Base-by-base conservation (phyloP, 805 yeast species). In the Starmerella sirachaensis region DNA sequence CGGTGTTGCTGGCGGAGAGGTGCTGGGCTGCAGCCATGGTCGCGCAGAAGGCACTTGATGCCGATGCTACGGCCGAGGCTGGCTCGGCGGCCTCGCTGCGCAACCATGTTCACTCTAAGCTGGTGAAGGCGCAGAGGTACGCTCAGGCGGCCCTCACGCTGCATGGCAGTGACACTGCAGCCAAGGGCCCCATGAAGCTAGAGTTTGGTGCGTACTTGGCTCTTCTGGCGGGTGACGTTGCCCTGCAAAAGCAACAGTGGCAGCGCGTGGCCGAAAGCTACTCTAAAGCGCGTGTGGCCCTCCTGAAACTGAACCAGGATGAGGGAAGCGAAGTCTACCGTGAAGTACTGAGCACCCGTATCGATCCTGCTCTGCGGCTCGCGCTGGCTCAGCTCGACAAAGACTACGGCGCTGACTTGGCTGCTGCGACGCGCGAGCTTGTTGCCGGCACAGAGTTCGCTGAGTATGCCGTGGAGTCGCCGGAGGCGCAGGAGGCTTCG, bases 11-110 rank as follows among this genome's bases (percentile, higher is more conserved):
- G 12, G 75, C 79, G 1, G 97, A 91, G 58, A 70, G 94, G 53
- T 81, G 83, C 48, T 62, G 76, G 53, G 65, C 83, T 21, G 72
- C 68, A 48, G 78, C 86, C 1, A 66, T 74, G 55, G 85, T 78
- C 56, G 64, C 75, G 37, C 70, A 71, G 42, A 59, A 69, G 9
- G 57, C 68, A 33, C 57, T 73, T 43, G 82, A 73, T 43, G 65
- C 73, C 28, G 69, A 70, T 41, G 63, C 68, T 10, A 60, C 33
- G 26, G 55, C 64, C 54, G 59, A 30, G 23, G 54, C 64, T 54
- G 55, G 57, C 45, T 63, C 69, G n/a, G n/a, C 26, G 11, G 10
- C 7, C 10, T 21, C n/a, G 10, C 18, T 36, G 38, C 26, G 37
- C 13, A 68, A 68, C 38, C 69, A 76, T 42, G 60, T 79, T 49